These are phyloP conservation scores for Fremontodendron californicum DNA, from an alignment of 345 rosid genomes.

Conservation along the genomic window DNA sequence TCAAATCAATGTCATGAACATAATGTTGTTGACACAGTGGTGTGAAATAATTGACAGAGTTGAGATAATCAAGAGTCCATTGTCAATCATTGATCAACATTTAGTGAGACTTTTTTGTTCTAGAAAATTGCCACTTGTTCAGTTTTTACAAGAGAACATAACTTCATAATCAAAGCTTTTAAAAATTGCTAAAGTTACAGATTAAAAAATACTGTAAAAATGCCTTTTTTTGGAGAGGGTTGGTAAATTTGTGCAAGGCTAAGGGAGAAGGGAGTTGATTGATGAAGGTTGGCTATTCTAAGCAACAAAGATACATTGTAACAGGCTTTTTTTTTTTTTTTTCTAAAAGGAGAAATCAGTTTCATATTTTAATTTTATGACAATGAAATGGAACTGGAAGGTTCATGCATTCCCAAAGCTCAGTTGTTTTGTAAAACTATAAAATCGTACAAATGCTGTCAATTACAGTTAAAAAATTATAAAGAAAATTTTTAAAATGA, in stretches of 20 bases:
- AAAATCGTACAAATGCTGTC: too few relatives aligned
- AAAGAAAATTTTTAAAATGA: too few relatives aligned
- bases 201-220: background rate
- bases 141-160: background rate
- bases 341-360: too few relatives aligned
- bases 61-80: background rate
- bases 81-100: background rate
- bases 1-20: background rate
- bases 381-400: background rate
- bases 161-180: background rate
- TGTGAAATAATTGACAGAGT: background rate
- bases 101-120: background rate
- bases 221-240: too few relatives aligned
- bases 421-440: too few relatives aligned
- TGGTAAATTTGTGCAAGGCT: too few relatives aligned
- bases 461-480: too few relatives aligned
- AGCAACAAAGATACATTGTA: background rate
- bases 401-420: too few relatives aligned
- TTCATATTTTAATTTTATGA: background rate
- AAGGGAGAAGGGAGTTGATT: too few relatives aligned
- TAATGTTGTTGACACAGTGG: background rate
- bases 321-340: too few relatives aligned
- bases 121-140: background rate
- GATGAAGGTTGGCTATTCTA: background rate
- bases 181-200: background rate